These are phyloP conservation scores for Acorus gramineus DNA, from an alignment of 106 monocot species.

Conservation along the genomic window DNA sequence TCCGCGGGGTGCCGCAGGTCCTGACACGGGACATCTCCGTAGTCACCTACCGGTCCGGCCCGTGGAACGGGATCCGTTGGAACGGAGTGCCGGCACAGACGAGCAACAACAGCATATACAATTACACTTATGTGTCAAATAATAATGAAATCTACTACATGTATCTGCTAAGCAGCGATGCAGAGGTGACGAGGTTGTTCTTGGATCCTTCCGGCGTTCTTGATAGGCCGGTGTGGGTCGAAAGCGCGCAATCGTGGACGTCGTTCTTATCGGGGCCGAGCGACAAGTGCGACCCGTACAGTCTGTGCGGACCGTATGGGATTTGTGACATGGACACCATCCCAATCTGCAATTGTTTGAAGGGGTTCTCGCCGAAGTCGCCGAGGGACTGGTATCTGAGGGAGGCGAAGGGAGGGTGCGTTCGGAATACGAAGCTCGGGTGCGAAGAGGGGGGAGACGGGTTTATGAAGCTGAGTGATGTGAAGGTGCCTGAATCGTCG, in stretches of 20 bases:
- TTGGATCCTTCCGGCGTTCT: too few species aligned
- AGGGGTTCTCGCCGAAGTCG: conserved; percentile 32
- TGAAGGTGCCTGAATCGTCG: conserved; percentile 21
- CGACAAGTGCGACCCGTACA: conserved; percentile 22
- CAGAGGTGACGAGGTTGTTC: too few species aligned
- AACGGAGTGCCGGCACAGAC: too few species aligned
- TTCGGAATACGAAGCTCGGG: conserved; percentile 23
- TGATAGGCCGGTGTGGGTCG: too few species aligned
- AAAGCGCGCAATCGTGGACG: conserved; percentile 15
- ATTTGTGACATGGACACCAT: conserved; percentile 18
- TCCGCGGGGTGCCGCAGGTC: too few species aligned
- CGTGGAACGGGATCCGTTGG: too few species aligned
- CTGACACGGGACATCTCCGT: too few species aligned
- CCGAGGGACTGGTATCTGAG: conserved; percentile 20
- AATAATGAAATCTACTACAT: too few species aligned
- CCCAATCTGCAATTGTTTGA: conserved; percentile 35
- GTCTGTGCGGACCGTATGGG: conserved; percentile 34
- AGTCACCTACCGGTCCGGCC: too few species aligned
- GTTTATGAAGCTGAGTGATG: conserved; percentile 11
- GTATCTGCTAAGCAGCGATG: too few species aligned
- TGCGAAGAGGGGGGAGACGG: conserved; percentile 28
- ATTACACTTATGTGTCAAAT: too few species aligned
- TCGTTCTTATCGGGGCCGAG: conserved; percentile 15
- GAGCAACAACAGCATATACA: too few species aligned
- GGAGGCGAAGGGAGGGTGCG: conserved; percentile 25